Evolutionary conservation across 331 rosid species (phyloP), one percentile per base, ranked within the genome.

Genomic region (Spiraea crenata): DNA sequence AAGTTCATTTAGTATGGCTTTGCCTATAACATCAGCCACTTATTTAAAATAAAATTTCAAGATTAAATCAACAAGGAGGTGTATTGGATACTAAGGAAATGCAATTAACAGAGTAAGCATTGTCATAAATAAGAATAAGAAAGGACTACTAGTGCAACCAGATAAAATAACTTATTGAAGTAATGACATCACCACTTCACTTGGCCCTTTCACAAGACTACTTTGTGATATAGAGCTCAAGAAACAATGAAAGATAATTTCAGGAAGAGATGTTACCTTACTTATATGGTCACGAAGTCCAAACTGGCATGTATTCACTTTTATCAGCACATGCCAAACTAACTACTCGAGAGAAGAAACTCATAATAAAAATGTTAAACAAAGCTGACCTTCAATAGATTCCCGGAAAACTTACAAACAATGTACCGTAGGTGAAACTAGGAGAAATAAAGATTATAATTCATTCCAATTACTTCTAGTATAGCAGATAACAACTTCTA

Each of bases 301-400:
- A 46, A 71, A 73, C 25, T 79, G 80, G 87, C 89, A 84, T 5
- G 84, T 71, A 65, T 79, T 72, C 86, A 93, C 98, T 93, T 87
- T 89, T 69, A 59, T 62, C 76, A 49, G 73, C 64, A 61, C 40
- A 78, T 70, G n/a, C n/a, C n/a, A n/a, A n/a, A n/a, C n/a, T n/a
- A n/a, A n/a, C n/a, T n/a, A n/a, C n/a, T n/a, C n/a, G n/a, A n/a
- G n/a, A n/a, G n/a, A n/a, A n/a, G n/a, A n/a, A n/a, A n/a, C n/a
- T n/a, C n/a, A n/a, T n/a, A n/a, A n/a, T n/a, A n/a, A n/a, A n/a
- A n/a, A n/a, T n/a, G n/a, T n/a, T n/a, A n/a, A n/a, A n/a, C n/a
- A 65, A 46, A 3, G 3, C 15, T 31, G 41, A 35, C 11, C 15
- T n/a, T 34, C 47, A 65, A 47, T 6, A 48, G 31, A 31, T 55